Conservation (phyloP, 2,329 filamentous ascomycete genomes). For the Nemania abortiva region DNA sequence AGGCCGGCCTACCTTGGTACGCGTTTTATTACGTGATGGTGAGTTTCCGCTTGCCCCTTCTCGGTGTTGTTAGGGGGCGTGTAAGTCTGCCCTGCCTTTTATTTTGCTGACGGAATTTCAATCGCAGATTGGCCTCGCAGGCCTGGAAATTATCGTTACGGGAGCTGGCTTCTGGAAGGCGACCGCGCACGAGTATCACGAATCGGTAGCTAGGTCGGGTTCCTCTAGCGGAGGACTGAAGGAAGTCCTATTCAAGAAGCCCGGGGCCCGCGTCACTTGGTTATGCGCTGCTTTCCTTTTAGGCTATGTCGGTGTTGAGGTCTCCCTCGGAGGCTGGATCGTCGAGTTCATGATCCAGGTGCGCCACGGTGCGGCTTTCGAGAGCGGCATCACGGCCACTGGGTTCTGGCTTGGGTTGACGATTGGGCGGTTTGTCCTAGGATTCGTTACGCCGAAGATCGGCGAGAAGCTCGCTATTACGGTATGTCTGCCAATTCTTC, state of each 20-base stretch:
- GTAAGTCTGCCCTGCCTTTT: not conserved
- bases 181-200: slow-evolving; percentile 66
- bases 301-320: slow-evolving; percentile 81
- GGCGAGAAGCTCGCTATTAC: slow-evolving; percentile 75
- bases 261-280: slow-evolving; percentile 70
- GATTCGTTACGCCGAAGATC: slow-evolving; percentile 77
- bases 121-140: slow-evolving; percentile 63
- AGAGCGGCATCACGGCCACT: slow-evolving; percentile 79
- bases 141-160: slow-evolving; percentile 65
- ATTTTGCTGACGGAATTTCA: not conserved
- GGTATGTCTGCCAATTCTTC: slow-evolving; percentile 43
- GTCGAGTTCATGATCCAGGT: slow-evolving; percentile 85
- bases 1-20: slow-evolving; percentile 72
- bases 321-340: slow-evolving; percentile 84
- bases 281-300: slow-evolving; percentile 79
- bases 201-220: slow-evolving; percentile 47
- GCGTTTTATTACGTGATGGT: slow-evolving; percentile 82
- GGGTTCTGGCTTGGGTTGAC: slow-evolving; percentile 88
- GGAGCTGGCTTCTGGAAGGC: slow-evolving; percentile 69
- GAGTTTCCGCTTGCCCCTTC: slow-evolving; percentile 42
- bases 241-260: slow-evolving; percentile 57
- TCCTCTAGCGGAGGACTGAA: slow-evolving; percentile 47
- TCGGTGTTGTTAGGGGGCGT: not conserved
- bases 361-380: slow-evolving; percentile 74
- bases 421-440: slow-evolving; percentile 75